Evolutionary conservation across 78 protist species (phyloP).

Genomic region (Dictyostelium intermedium): DNA sequence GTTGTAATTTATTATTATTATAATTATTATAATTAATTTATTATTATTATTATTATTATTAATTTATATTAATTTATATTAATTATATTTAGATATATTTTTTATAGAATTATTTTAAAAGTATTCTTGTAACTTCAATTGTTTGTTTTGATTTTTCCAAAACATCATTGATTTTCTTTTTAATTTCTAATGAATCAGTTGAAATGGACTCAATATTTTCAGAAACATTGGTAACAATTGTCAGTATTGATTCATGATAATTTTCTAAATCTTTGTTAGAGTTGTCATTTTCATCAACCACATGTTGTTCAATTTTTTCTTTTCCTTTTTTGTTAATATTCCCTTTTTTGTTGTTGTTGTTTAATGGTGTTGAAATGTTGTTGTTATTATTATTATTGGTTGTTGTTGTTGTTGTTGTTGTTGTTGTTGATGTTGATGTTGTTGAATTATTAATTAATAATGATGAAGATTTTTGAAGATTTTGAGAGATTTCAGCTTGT

Average conservation of each 20-base stretch:
- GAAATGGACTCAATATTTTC: not conserved
- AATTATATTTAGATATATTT: too few species aligned
- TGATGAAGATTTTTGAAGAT: not conserved
- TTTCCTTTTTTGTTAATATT: not conserved
- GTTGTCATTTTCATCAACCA: not conserved
- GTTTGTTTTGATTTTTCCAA: not conserved
- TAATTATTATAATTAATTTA: too few species aligned
- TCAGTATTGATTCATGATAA: not conserved
- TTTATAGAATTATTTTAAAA: not conserved
- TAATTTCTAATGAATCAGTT: not conserved
- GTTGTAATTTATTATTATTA: too few species aligned
- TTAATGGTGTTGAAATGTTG: not conserved
- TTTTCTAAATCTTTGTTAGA: not conserved
- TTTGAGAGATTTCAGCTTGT: not conserved
- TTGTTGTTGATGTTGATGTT: not conserved
- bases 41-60: too few species aligned
- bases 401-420: not conserved
- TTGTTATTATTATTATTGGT: not conserved
- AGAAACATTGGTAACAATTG: not conserved
- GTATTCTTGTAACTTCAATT: conserved; percentile 2
- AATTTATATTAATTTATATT: not conserved
- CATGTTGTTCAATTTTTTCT: not conserved
- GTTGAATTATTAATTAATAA: not conserved
- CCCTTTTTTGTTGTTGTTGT: not conserved
- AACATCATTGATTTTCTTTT: not conserved